Conservation (phyloP, 202 grass and related monocot species). For the Panicum hallii region DNA sequence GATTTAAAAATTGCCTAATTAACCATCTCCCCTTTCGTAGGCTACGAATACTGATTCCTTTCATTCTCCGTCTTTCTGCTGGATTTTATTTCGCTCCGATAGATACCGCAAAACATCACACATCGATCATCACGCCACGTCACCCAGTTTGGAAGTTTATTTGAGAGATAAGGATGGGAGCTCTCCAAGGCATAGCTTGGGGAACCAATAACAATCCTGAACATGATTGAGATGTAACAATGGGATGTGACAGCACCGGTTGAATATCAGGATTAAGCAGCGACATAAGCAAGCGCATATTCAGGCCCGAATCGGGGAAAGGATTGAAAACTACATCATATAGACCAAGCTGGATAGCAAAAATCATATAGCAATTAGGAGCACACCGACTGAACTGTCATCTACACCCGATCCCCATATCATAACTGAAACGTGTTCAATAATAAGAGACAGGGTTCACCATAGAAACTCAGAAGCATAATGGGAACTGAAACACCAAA, state of each 20-base stretch:
- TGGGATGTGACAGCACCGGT: neutral
- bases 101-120: slow-evolving; percentile 7
- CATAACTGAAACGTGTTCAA: neutral
- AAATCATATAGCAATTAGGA: neutral
- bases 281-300: neutral
- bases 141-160: neutral
- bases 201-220: neutral
- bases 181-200: neutral
- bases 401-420: neutral
- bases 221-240: neutral
- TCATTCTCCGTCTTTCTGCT: neutral
- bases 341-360: neutral
- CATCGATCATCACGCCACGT: neutral
- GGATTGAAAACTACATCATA: neutral
- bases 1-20: too few species aligned
- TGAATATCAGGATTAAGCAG: neutral
- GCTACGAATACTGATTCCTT: too few species aligned
- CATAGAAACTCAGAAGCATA: too few species aligned
- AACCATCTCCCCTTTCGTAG: too few species aligned
- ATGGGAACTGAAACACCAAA: too few species aligned
- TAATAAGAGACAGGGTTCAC: neutral
- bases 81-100: neutral
- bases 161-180: neutral
- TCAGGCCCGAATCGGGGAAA: neutral
- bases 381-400: neutral